phyloP scores from a whole-genome alignment of 208 protist species.

The Acanthamoeba culbertsoni region DNA sequence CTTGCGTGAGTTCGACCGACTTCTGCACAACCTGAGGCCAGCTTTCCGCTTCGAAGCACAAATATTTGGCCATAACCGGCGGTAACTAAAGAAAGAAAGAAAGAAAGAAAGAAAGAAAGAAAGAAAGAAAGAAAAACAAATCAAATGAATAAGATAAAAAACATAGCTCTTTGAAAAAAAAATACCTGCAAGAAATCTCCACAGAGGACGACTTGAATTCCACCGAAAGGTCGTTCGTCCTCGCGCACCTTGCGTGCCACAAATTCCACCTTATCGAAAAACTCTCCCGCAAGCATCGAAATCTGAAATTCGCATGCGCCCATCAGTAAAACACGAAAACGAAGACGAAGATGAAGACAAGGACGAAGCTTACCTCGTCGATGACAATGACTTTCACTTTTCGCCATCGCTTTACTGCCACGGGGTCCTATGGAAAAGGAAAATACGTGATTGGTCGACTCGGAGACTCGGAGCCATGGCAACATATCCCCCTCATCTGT shows the following conservation, averaged over 20 bases:
- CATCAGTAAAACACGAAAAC: not conserved
- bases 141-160: too few species aligned
- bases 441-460: too few species aligned
- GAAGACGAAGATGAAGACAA: not conserved
- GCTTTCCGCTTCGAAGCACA: constrained; percentile 27
- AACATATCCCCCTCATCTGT: too few species aligned
- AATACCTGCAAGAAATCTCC: constrained; percentile 43
- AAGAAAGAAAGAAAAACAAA: too few species aligned
- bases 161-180: not conserved
- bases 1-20: constrained; percentile 7
- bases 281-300: constrained; percentile 13
- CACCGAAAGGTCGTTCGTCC: constrained; percentile 37
- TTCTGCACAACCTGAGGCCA: constrained; percentile 19
- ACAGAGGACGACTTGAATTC: constrained; percentile 50
- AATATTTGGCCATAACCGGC: constrained; percentile 14
- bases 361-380: not conserved
- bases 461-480: too few species aligned
- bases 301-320: not conserved
- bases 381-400: not conserved
- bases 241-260: not conserved
- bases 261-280: constrained; percentile 46
- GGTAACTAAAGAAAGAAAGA: not conserved
- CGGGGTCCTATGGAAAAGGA: not conserved
- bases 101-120: too few species aligned
- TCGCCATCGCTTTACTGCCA: not conserved